A percentile compares a stretch with the other conserved stretches of the same genome.
Evolutionary conservation across 768 basidiomycete species (phyloP).

Genomic region (Jaapia argillacea): DNA sequence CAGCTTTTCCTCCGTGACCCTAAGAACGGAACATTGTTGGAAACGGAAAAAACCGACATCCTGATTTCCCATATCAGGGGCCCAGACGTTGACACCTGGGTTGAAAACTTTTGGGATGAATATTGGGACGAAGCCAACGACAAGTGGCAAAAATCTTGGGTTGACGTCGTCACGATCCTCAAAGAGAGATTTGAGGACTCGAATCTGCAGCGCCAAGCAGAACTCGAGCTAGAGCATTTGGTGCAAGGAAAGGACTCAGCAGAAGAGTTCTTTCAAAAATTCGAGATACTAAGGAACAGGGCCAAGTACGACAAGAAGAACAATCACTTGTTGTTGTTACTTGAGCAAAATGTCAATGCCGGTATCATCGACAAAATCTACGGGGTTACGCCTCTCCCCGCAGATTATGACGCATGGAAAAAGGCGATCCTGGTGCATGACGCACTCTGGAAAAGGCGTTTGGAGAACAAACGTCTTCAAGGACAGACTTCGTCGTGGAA

Average conservation of each 20-base stretch:
- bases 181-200: neutral
- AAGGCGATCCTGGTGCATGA: neutral
- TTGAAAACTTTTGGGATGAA: neutral
- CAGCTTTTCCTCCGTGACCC: neutral
- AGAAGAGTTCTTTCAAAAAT: neutral
- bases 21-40: neutral
- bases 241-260: neutral
- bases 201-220: neutral
- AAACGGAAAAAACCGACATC: neutral
- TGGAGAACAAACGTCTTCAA: neutral
- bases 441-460: neutral
- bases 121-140: neutral
- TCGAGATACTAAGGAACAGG: neutral
- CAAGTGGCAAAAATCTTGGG: neutral
- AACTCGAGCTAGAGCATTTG: slow-evolving; percentile 2
- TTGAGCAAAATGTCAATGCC: neutral
- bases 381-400: neutral
- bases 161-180: neutral
- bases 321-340: neutral
- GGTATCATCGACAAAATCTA: neutral
- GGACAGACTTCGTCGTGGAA: neutral
- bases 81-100: neutral
- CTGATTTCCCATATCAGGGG: neutral
- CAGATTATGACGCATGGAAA: neutral
- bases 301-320: neutral